Evolutionary conservation across 164 flowering plant species (phyloP).

Genomic region (Annona squamosa): DNA sequence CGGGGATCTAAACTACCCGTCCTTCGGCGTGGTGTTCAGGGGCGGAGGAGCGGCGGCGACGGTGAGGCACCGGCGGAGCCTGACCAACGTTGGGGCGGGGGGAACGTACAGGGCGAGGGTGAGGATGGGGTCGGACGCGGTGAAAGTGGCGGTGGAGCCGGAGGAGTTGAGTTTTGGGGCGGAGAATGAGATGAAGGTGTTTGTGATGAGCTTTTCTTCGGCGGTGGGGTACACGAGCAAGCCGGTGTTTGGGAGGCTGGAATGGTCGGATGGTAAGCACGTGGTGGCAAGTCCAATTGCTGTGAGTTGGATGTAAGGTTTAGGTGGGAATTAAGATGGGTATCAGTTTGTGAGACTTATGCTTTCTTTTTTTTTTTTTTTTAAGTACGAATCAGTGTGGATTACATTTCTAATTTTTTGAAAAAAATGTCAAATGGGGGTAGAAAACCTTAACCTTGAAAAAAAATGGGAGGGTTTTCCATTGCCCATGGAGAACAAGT

Average conservation of each 20-base stretch:
- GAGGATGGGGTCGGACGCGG: constrained; percentile 20
- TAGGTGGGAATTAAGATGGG: no score
- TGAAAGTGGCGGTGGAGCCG: constrained; percentile 52
- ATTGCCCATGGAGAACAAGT: no score
- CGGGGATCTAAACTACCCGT: constrained; percentile 69
- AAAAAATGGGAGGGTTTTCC: no score
- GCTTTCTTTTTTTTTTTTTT: no score
- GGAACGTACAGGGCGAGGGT: constrained; percentile 51
- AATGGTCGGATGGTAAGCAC: constrained; percentile 70
- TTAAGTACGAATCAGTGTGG: no score
- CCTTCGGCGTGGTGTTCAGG: constrained; percentile 51
- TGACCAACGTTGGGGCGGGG: constrained; percentile 68
- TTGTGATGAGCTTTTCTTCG: constrained; percentile 41
- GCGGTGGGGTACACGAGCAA: constrained; percentile 44
- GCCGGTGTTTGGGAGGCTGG: constrained; percentile 40
- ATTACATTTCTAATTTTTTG: no score
- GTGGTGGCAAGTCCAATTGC: constrained; percentile 53
- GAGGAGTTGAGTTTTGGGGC: constrained; percentile 32
- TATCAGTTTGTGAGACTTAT: no score
- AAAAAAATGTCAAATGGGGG: no score
- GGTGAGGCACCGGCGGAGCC: constrained; percentile 45
- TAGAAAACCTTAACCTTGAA: no score
- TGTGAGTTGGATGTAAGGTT: constrained; percentile 37
- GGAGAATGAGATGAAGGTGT: constrained; percentile 45
- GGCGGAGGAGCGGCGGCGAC: constrained; percentile 29